Evolutionary conservation across 2,329 filamentous ascomycete genomes (phyloP), one percentile per base, ranked within the genome.

Genomic region (Delphinella strobiligena): DNA sequence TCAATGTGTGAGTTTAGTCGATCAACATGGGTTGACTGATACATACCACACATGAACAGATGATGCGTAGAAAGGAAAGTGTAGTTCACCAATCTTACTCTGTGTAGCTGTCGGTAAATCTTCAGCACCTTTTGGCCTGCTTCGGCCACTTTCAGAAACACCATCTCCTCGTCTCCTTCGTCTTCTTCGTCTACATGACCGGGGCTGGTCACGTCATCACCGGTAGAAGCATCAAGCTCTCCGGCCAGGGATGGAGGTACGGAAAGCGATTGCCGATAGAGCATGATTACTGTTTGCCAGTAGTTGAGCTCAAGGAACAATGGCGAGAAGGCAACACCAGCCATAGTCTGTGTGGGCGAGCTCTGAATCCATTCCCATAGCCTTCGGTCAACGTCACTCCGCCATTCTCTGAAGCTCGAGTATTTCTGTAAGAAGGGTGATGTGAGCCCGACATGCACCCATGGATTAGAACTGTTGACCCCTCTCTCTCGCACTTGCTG

Each of bases 51-150:
- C 83, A 94, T 95, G 64, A 96, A 96, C 5, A 96, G 70, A 61
- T 96, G 88, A 57, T 96, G 89, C 0, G 91, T 95, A 2, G 91
- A 88, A 39, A 96, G 66, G 59, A 93, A 96, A 0, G 89, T 96
- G 57, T 95, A 94, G 61, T 94, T 96, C 40, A 96, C 89, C 31
- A 95, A 71, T 38, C 86, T 82, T 42, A 86, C 77, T 8, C 88
- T 71, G 60, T 96, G 89, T 44, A 96, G 67, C 54, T 94, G 85
- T 38, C 89, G 72, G 60, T 96, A 96, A 27, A 95, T 72, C 45
- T 88, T 82, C 54, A 96, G 64, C 2, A 95, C 89, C 61, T 84
- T 91, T 59, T 94, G 88, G 0, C 89, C 89, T 22, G 89, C 89
- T 61, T 95, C 88, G 0, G 91, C 91, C 19, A 95, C 86, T 61